Conservation (phyloP, 2,329 filamentous ascomycete species). For the Ceratocystis variospora region DNA sequence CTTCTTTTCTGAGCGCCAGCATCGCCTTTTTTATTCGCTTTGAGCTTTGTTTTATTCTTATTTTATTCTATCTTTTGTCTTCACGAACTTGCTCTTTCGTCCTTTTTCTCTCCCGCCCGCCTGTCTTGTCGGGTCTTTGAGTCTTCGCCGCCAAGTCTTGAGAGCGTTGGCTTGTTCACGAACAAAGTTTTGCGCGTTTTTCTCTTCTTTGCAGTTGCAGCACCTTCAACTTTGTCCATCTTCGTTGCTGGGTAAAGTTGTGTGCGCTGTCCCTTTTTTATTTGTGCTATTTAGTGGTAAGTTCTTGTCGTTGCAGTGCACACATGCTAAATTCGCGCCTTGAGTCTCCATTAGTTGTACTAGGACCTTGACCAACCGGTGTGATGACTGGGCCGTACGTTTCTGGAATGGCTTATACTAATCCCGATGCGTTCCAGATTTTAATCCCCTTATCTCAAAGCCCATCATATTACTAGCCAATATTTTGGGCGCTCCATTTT, state of each 20-base stretch:
- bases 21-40: neutral
- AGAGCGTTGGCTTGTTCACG: neutral
- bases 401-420: neutral
- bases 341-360: no score
- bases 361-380: neutral
- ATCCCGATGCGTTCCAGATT: conserved; percentile 7
- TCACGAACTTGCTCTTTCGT: neutral
- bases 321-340: no score
- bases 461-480: neutral
- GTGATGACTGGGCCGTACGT: neutral
- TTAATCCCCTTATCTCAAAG: conserved; percentile 6
- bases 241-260: neutral
- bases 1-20: conserved; percentile 2
- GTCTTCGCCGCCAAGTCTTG: neutral
- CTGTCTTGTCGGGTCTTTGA: neutral
- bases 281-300: conserved; percentile 13
- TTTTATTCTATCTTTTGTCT: neutral
- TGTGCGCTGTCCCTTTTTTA: conserved; percentile 14
- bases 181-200: neutral
- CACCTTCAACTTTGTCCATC: neutral
- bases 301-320: neutral
- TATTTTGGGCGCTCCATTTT: neutral
- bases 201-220: conserved; percentile 16
- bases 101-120: neutral
- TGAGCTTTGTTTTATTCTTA: neutral